phyloP scores from a whole-genome alignment of 2,329 filamentous ascomycete genomes.

The Aspergillus terreus region DNA sequence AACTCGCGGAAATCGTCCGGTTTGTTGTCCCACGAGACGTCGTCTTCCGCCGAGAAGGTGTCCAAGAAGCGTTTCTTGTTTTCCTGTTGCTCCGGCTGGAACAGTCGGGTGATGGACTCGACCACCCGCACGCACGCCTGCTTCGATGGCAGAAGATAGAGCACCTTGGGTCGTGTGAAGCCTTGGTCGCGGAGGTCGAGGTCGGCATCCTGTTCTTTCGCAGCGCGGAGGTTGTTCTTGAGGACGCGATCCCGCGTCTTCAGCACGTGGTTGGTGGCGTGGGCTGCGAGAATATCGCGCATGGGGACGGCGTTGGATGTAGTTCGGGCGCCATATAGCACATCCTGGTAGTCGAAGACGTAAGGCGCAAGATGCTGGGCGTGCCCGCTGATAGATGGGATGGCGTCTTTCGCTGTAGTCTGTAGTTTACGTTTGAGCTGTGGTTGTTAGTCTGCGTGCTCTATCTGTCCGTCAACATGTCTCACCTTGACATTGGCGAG shows the following conservation, averaged over 20 bases:
- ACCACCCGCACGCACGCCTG: conserved; percentile 78
- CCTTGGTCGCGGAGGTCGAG: conserved; percentile 86
- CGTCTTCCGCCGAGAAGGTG: conserved; percentile 66
- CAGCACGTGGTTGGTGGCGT: conserved; percentile 86
- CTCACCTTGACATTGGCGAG: conserved; percentile 35
- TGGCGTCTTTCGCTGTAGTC: conserved; percentile 51
- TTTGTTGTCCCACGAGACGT: conserved; percentile 67
- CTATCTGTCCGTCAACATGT: not conserved
- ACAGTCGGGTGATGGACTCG: conserved; percentile 70
- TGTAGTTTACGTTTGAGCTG: conserved; percentile 69
- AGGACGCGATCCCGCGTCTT: conserved; percentile 89
- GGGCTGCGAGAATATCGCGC: conserved; percentile 70
- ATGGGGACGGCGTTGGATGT: conserved; percentile 65
- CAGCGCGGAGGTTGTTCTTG: conserved; percentile 82
- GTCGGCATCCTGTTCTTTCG: conserved; percentile 63
- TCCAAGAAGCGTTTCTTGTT: conserved; percentile 92
- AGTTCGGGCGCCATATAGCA: conserved; percentile 71
- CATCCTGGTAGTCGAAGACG: conserved; percentile 77
- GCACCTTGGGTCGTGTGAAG: conserved; percentile 88
- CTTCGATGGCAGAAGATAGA: conserved; percentile 85
- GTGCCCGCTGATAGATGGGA: conserved; percentile 56
- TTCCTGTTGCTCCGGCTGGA: conserved; percentile 84
- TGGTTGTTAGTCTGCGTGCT: conserved; percentile 31
- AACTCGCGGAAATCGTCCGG: conserved; percentile 84
- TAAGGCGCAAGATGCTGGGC: conserved; percentile 66